phyloP scores from a whole-genome alignment of 208 protist genomes.

The Acanthamoeba lenticulata region DNA sequence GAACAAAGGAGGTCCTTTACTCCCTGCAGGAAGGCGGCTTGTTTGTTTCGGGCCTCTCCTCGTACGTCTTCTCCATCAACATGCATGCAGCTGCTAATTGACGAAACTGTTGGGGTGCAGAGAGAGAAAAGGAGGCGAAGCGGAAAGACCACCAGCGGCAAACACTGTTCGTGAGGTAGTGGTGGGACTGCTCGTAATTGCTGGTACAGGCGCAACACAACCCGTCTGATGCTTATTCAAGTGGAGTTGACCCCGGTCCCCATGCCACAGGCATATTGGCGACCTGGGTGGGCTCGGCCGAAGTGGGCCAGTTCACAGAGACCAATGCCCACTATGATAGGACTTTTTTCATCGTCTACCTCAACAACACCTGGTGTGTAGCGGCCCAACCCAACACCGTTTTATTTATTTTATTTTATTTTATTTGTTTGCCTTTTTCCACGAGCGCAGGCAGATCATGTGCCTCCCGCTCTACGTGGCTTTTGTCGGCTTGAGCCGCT shows the following conservation, averaged over 20 bases:
- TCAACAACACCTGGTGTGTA: background rate
- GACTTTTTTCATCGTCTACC: conserved; percentile 45
- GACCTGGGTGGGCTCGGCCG: background rate
- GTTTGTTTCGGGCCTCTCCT: no score
- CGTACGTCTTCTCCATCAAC: no score
- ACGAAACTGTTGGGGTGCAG: no score
- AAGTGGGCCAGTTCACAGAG: conserved; percentile 8
- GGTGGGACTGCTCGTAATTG: background rate
- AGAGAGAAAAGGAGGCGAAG: no score
- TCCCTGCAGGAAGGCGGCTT: no score
- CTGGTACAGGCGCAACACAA: background rate
- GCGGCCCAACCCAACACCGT: background rate
- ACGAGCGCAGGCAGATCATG: background rate
- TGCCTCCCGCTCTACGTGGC: background rate
- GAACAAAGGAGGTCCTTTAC: no score
- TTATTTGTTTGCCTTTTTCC: background rate
- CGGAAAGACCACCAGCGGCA: no score
- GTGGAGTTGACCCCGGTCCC: background rate
- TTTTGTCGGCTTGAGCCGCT: background rate
- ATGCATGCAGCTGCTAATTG: no score
- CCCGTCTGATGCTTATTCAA: background rate
- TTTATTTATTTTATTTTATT: background rate
- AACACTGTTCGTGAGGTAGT: background rate
- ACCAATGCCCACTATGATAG: background rate
- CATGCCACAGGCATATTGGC: background rate